A percentile compares a stretch with the other conserved stretches of the same genome.
phyloP scores from a whole-genome alignment of 495 filamentous ascomycete genomes.

The Immersiella caudata region DNA sequence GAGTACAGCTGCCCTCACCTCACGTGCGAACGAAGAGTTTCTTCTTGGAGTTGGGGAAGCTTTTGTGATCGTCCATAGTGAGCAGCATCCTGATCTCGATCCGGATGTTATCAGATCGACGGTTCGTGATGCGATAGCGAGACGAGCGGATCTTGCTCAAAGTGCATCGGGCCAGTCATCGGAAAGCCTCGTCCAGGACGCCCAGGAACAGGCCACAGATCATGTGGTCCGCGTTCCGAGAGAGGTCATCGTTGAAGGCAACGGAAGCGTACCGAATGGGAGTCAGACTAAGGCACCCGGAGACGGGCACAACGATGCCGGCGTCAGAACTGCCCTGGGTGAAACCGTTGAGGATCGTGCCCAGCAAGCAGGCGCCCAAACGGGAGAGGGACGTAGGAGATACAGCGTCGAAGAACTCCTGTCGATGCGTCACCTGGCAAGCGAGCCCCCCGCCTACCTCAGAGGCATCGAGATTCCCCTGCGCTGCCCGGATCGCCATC shows the following conservation, averaged over 20 bases:
- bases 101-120: not conserved
- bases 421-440: not conserved
- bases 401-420: not conserved
- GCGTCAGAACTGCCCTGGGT: not conserved
- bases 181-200: not conserved
- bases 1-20: not conserved
- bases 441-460: not conserved
- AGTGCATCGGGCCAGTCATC: not conserved
- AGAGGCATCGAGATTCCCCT: not conserved
- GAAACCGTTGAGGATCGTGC: not conserved
- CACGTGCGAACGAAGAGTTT: not conserved
- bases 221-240: too few relatives aligned
- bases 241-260: too few relatives aligned
- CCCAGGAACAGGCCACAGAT: not conserved
- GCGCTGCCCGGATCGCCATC: not conserved
- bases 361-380: not conserved
- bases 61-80: not conserved
- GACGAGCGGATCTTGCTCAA: not conserved
- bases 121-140: not conserved
- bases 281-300: not conserved
- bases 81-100: not conserved
- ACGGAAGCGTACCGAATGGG: not conserved
- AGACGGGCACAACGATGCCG: not conserved
- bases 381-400: not conserved
- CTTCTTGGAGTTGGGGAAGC: not conserved